A percentile compares a stretch with the other conserved stretches of the same genome.
Conservation (phyloP, 2,329 filamentous ascomycete genomes). For the Berkeleyomyces basicola region DNA sequence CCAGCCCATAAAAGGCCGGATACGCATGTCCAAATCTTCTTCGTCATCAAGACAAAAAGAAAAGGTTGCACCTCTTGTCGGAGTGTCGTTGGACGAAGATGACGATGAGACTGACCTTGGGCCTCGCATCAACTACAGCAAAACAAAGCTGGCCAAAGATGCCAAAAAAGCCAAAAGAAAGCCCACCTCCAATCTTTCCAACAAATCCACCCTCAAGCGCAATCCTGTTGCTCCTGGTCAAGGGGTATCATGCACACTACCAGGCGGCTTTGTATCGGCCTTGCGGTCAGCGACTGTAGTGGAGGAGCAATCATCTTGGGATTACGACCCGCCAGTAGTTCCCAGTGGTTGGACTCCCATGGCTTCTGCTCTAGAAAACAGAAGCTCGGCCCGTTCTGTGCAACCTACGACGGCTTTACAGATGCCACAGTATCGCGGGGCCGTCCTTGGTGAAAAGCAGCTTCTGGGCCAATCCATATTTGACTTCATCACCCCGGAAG, state of each 20-base stretch:
- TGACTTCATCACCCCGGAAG: conserved; percentile 68
- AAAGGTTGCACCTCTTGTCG: conserved; percentile 28
- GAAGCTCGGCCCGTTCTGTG: background rate
- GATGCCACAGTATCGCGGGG: background rate
- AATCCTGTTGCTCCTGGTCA: background rate
- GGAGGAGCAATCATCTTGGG: background rate
- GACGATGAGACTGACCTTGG: conserved; percentile 30
- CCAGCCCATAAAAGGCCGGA: conserved; percentile 36
- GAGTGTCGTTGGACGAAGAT: conserved; percentile 25
- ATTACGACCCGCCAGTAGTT: conserved; percentile 5
- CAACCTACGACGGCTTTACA: background rate
- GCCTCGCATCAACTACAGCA: conserved; percentile 15
- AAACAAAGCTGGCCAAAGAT: conserved; percentile 11
- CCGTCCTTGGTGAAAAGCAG: conserved; percentile 49
- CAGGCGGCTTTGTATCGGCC: conserved; percentile 5
- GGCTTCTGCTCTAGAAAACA: background rate
- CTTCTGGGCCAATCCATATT: conserved; percentile 91
- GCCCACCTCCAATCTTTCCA: conserved; percentile 17
- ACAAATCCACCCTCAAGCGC: background rate
- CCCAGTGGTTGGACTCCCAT: conserved; percentile 4
- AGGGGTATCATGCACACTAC: background rate
- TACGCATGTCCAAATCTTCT: background rate
- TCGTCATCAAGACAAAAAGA: background rate
- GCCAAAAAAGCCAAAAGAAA: conserved; percentile 36
- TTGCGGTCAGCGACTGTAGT: background rate